A percentile compares a stretch with the other conserved stretches of the same genome.
These are phyloP conservation scores for Mycosphaerella sp. DNA, from an alignment of 2,329 filamentous ascomycete species.

Conservation along the genomic window DNA sequence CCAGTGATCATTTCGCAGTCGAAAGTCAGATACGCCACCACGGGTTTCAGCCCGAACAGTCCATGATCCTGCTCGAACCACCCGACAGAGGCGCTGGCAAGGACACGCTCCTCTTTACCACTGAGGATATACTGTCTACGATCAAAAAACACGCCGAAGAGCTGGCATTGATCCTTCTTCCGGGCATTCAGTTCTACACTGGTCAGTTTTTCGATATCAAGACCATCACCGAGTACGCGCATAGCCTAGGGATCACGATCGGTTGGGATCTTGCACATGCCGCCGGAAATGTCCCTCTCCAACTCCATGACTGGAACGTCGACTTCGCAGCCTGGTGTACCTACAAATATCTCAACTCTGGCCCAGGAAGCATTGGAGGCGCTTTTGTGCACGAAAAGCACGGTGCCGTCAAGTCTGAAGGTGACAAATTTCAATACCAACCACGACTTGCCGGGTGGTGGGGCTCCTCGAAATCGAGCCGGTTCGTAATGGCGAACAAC, in stretches of 20 bases:
- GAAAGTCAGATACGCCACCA: slow-evolving; percentile 63
- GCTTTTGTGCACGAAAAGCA: slow-evolving; percentile 74
- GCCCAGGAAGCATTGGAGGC: slow-evolving; percentile 73
- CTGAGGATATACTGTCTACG: slow-evolving; percentile 60
- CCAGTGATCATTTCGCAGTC: slow-evolving; percentile 63
- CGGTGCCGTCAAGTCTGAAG: slow-evolving; percentile 46
- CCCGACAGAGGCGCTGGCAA: slow-evolving; percentile 40
- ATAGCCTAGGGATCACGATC: slow-evolving; percentile 61
- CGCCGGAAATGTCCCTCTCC: slow-evolving; percentile 72
- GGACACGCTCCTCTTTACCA: slow-evolving; percentile 56
- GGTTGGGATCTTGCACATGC: slow-evolving; percentile 90
- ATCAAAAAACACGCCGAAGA: slow-evolving; percentile 69
- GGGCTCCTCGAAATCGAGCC: slow-evolving; percentile 66
- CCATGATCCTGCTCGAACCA: slow-evolving; percentile 65
- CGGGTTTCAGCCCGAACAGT: slow-evolving; percentile 56
- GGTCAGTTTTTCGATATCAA: slow-evolving; percentile 82
- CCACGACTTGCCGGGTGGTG: slow-evolving; percentile 79
- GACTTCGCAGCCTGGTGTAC: slow-evolving; percentile 92
- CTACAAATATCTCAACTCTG: slow-evolving; percentile 89
- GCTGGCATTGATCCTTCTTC: slow-evolving; percentile 70
- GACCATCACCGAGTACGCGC: slow-evolving; percentile 70
- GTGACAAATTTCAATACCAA: slow-evolving; percentile 45
- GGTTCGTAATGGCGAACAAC: slow-evolving; percentile 77
- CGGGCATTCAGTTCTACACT: slow-evolving; percentile 87
- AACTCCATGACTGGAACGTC: slow-evolving; percentile 80